These are phyloP conservation scores for Pezicula rhizophila DNA, from an alignment of 2,329 filamentous ascomycete species.

Conservation along the genomic window DNA sequence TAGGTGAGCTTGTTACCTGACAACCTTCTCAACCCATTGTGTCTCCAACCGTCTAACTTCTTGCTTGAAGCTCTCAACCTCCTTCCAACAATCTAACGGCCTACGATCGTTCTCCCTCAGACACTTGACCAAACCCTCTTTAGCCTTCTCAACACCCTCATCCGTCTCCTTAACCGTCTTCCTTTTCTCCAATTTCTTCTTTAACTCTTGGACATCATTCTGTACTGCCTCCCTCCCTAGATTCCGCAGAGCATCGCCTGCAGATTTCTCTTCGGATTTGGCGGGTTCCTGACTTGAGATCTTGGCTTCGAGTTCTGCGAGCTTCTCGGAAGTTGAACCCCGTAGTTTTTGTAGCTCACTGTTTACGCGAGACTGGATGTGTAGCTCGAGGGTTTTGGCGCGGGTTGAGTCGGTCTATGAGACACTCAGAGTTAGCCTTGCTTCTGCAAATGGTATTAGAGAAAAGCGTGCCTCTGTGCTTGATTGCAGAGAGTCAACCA, in stretches of 20 bases:
- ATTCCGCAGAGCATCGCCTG: conserved; percentile 26
- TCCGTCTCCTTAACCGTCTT: conserved; percentile 66
- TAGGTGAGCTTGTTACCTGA: conserved; percentile 28
- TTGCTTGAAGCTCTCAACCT: conserved; percentile 84
- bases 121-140: conserved; percentile 71
- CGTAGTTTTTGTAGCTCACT: conserved; percentile 78
- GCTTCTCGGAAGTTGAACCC: conserved; percentile 61
- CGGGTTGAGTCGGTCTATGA: conserved; percentile 81
- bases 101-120: conserved; percentile 77
- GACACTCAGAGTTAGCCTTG: conserved; percentile 2
- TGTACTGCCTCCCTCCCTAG: conserved; percentile 43
- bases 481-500: conserved; percentile 76
- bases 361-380: conserved; percentile 81
- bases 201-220: conserved; percentile 54
- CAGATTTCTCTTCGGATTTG: conserved; percentile 14
- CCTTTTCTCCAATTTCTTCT: conserved; percentile 52
- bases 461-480: conserved; percentile 68
- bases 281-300: conserved; percentile 34
- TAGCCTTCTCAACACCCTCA: conserved; percentile 65
- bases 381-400: conserved; percentile 74
- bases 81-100: conserved; percentile 89
- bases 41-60: conserved; percentile 84
- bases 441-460: background rate
- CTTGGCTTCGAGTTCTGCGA: conserved; percentile 63
- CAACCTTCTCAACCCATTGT: conserved; percentile 79